phyloP scores from a whole-genome alignment of 2,329 filamentous ascomycete genomes.

The Stagonosporopsis rhizophila region DNA sequence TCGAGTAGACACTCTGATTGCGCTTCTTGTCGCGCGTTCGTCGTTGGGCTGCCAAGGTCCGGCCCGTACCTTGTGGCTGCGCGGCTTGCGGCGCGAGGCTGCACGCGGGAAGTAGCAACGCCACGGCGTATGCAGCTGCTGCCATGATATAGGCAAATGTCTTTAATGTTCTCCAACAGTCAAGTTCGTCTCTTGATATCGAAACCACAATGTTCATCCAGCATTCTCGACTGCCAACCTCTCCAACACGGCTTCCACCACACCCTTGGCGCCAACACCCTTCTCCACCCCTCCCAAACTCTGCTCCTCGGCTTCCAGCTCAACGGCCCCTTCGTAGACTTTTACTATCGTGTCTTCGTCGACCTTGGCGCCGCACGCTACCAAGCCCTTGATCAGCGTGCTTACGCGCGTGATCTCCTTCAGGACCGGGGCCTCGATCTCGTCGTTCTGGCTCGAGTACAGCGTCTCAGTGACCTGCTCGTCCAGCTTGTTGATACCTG shows the following conservation, averaged over 20 bases:
- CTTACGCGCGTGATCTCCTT: slow-evolving; percentile 86
- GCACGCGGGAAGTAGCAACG: neutral
- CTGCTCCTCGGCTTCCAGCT: slow-evolving; percentile 70
- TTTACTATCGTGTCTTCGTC: slow-evolving; percentile 88
- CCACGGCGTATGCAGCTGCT: neutral
- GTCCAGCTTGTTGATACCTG: slow-evolving; percentile 81
- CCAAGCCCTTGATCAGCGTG: slow-evolving; percentile 81
- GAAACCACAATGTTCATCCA: slow-evolving; percentile 21
- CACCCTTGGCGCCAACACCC: slow-evolving; percentile 40
- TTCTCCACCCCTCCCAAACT: slow-evolving; percentile 57
- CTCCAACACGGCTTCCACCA: slow-evolving; percentile 41
- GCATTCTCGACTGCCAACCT: slow-evolving; percentile 38
- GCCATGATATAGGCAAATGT: neutral
- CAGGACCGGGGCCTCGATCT: slow-evolving; percentile 77
- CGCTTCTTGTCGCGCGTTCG: neutral
- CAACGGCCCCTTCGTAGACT: slow-evolving; percentile 82
- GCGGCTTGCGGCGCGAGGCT: neutral
- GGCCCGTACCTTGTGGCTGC: slow-evolving; percentile 1
- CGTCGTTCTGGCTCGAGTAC: slow-evolving; percentile 95
- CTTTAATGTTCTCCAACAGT: neutral
- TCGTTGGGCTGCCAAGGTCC: neutral
- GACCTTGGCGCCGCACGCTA: slow-evolving; percentile 81
- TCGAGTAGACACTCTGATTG: neutral
- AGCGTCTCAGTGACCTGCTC: slow-evolving; percentile 84
- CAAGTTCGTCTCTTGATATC: neutral